phyloP scores from a whole-genome alignment of 345 rosid species.

The Sisymbrium altissimum region DNA sequence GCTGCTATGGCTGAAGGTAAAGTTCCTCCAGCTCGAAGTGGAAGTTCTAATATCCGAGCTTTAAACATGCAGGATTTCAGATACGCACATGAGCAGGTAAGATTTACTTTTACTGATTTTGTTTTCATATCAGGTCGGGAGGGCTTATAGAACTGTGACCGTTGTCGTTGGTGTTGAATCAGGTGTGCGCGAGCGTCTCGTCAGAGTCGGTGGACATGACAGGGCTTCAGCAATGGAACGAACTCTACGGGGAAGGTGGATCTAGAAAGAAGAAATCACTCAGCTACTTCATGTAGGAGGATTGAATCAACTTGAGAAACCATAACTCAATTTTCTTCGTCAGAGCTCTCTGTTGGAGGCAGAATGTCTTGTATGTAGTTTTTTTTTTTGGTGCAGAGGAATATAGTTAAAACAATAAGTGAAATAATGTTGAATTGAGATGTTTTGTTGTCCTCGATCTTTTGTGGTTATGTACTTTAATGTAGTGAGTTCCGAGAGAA shows the following conservation, averaged over 20 bases:
- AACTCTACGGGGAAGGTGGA: constrained; percentile 87
- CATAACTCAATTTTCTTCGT: background rate
- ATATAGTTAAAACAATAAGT: background rate
- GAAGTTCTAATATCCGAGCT: constrained; percentile 66
- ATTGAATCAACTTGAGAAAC: background rate
- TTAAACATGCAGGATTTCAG: constrained; percentile 77
- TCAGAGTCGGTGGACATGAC: constrained; percentile 80
- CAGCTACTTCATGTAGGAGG: constrained; percentile 76
- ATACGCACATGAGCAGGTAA: constrained; percentile 82
- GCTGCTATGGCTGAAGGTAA: constrained; percentile 74
- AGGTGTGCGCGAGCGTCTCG: constrained; percentile 91
- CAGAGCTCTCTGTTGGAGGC: background rate
- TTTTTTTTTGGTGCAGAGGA: background rate
- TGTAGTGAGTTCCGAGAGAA: background rate
- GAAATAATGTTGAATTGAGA: background rate
- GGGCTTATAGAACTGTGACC: background rate
- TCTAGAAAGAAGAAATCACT: constrained; percentile 75
- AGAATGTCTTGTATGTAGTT: background rate
- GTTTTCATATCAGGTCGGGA: background rate
- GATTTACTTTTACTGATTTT: background rate
- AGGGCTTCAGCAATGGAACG: constrained; percentile 80
- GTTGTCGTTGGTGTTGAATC: constrained; percentile 4
- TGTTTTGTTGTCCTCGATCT: background rate
- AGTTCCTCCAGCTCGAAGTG: constrained; percentile 64
- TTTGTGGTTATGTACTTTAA: background rate